Conservation (phyloP, 2,329 filamentous ascomycete species). For the Cladobotryum mycophilum region DNA sequence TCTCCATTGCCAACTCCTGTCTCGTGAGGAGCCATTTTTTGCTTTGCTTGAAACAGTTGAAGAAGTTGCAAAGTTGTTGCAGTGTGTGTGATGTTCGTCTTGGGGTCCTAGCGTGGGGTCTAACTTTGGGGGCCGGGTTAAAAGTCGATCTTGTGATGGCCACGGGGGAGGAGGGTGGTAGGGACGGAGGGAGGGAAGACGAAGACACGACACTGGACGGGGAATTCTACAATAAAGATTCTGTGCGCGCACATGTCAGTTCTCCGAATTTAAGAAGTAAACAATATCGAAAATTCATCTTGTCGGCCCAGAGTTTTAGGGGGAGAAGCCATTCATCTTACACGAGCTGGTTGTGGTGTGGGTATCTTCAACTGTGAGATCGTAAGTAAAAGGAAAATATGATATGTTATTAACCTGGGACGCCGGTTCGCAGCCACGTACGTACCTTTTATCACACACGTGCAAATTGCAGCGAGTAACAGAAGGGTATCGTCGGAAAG, state of each 20-base stretch:
- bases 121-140: no score
- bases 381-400: no score
- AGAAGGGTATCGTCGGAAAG: background rate
- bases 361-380: background rate
- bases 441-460: background rate
- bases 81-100: no score
- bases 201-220: no score
- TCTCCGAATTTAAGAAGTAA: no score
- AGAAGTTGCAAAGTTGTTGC: background rate
- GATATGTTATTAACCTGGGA: background rate
- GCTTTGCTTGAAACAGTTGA: background rate
- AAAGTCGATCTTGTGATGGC: background rate
- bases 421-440: slow-evolving; percentile 1
- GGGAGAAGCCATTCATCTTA: background rate
- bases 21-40: background rate
- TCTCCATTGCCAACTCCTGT: background rate
- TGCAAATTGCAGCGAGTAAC: background rate
- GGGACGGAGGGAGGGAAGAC: no score
- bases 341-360: background rate
- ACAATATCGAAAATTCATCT: no score
- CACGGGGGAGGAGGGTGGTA: no score
- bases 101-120: no score
- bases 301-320: no score
- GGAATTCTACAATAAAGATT: no score
- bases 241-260: no score